Evolutionary conservation across 148 eudicot genomes (phyloP).

Genomic region (Fagopyrum esculentum): DNA sequence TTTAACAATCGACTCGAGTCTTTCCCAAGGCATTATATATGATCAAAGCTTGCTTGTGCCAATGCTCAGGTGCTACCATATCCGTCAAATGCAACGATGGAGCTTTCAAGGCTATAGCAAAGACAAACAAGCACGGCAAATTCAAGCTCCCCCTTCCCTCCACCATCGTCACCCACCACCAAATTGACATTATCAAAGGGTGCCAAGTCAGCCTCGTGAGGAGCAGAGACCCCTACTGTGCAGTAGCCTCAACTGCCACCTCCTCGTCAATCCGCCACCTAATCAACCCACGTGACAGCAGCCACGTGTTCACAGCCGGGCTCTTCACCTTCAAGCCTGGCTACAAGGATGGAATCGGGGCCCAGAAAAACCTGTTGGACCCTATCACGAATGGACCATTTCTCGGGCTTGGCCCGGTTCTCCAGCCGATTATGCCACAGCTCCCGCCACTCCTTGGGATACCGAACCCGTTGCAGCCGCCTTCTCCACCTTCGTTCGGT

Average conservation of each 20-base stretch:
- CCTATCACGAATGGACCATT: conserved; percentile 4
- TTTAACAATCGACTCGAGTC: too few relatives aligned
- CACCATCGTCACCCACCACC: background rate
- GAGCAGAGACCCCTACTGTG: background rate
- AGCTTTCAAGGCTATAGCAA: background rate
- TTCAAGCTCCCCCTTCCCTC: background rate
- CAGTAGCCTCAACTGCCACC: background rate
- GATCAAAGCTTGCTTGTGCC: too few relatives aligned
- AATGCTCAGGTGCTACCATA: background rate
- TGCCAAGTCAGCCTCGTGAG: background rate
- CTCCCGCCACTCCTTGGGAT: conserved; percentile 1
- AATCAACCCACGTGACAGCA: background rate
- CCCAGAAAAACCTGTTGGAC: conserved; percentile 3
- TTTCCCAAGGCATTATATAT: too few relatives aligned
- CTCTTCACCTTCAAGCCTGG: background rate
- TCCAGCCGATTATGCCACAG: conserved; percentile 3
- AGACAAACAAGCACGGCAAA: conserved; percentile 6
- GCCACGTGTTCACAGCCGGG: background rate
- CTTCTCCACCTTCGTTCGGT: conserved; percentile 7
- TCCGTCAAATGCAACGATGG: background rate
- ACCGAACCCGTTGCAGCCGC: conserved; percentile 9
- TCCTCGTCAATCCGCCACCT: conserved; percentile 2
- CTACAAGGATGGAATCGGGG: background rate
- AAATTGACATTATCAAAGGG: background rate
- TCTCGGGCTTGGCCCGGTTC: background rate